Evolutionary conservation across 352 stramenopile genomes (phyloP).

Genomic region (Phytopythium chamaehyphon): DNA sequence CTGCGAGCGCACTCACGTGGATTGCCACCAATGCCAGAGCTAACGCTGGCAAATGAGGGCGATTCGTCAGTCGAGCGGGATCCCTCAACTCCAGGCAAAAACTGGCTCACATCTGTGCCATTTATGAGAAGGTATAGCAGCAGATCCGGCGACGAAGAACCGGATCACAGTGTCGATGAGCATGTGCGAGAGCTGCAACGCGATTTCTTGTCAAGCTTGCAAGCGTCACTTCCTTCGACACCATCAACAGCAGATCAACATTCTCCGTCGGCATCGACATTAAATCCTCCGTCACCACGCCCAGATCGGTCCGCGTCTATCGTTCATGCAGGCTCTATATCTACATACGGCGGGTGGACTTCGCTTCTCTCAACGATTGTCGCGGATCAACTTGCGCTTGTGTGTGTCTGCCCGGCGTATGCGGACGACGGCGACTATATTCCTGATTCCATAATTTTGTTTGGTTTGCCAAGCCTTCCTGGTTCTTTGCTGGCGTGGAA

Average conservation of each 20-base stretch:
- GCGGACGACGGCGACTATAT: conserved; percentile 75
- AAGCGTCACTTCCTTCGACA: conserved; percentile 16
- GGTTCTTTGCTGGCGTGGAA: conserved; percentile 64
- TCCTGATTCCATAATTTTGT: conserved; percentile 63
- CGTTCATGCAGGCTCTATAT: conserved; percentile 60
- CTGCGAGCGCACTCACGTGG: conserved; percentile 21
- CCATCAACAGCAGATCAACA: too few species aligned
- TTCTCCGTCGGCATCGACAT: too few species aligned
- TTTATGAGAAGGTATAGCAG: conserved; percentile 16
- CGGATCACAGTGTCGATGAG: conserved; percentile 19
- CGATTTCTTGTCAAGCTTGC: conserved; percentile 30
- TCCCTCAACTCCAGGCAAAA: conserved; percentile 9
- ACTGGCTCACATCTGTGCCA: conserved; percentile 9
- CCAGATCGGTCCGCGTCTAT: conserved; percentile 25
- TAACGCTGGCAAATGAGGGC: background rate
- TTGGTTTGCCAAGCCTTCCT: conserved; percentile 44
- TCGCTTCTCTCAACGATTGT: conserved; percentile 36
- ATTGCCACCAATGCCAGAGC: background rate
- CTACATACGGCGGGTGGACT: conserved; percentile 73
- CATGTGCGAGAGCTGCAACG: conserved; percentile 27
- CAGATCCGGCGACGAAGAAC: background rate
- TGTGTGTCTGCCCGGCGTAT: conserved; percentile 74
- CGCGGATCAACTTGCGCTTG: conserved; percentile 23
- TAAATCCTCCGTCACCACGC: conserved; percentile 1
- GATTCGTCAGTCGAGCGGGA: background rate